Percentiles rank a stretch among this genome's conserved stretches.
Conservation (phyloP, 306 rosid genomes). For the Dryas drummondii region DNA sequence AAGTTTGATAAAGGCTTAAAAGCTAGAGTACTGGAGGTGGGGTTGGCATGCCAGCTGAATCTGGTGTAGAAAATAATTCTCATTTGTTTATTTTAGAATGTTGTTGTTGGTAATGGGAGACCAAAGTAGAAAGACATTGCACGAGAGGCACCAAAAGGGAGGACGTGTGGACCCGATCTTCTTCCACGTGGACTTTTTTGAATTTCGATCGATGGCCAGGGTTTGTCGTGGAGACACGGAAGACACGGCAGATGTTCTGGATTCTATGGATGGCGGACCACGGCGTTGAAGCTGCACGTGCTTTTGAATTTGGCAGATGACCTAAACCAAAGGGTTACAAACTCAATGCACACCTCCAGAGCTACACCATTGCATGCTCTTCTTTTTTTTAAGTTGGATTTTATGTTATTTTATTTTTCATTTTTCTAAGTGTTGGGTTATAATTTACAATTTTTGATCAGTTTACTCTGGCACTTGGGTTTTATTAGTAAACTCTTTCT, state of each 20-base stretch:
- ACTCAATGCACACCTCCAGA: constrained; percentile 4
- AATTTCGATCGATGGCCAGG: constrained; percentile 11
- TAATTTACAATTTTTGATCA: neutral
- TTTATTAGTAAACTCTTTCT: neutral
- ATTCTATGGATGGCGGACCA: constrained; percentile 42
- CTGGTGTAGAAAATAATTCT: neutral
- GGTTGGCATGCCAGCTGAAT: constrained; percentile 27
- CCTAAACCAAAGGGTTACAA: neutral
- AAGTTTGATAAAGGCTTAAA: constrained; percentile 25
- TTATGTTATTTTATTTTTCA: neutral
- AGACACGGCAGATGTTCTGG: constrained; percentile 52
- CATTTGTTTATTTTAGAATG: neutral
- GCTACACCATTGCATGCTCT: neutral
- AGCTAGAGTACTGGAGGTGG: neutral
- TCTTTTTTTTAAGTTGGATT: neutral
- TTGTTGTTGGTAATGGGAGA: neutral
- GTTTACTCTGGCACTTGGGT: neutral
- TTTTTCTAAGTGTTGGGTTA: neutral
- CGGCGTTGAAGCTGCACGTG: constrained; percentile 33
- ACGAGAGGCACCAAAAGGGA: constrained; percentile 3
- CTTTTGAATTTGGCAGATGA: neutral
- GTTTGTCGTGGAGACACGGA: constrained; percentile 37
- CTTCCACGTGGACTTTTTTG: constrained; percentile 26
- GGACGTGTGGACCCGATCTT: constrained; percentile 22
- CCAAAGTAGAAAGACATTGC: neutral